phyloP scores from a whole-genome alignment of 768 basidiomycete species.

The Suillus alpinus region DNA sequence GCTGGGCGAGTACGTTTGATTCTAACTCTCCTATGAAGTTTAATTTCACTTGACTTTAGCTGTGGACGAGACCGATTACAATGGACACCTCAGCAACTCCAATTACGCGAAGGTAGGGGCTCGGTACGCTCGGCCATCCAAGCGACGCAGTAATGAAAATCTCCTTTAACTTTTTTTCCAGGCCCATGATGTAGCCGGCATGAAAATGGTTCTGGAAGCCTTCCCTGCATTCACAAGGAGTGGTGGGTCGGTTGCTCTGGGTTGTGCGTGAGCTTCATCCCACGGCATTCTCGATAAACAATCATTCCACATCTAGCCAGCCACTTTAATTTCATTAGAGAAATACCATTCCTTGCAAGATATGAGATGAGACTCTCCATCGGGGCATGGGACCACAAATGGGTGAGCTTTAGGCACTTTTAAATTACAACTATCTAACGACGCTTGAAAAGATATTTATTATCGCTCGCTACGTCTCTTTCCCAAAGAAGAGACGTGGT shows the following conservation, averaged over 20 bases:
- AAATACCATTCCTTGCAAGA: conserved; percentile 58
- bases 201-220: conserved; percentile 43
- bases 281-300: not conserved
- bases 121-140: not conserved
- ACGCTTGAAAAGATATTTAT: conserved; percentile 48
- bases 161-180: conserved; percentile 6
- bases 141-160: not conserved
- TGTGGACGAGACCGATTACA: conserved; percentile 71
- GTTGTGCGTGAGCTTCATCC: conserved; percentile 22
- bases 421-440: not conserved
- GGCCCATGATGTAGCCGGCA: conserved; percentile 47
- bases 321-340: conserved; percentile 65
- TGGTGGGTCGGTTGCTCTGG: conserved; percentile 62
- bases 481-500: conserved; percentile 28
- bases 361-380: conserved; percentile 62
- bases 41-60: conserved; percentile 32
- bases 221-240: conserved; percentile 58
- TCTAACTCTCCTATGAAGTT: conserved; percentile 2
- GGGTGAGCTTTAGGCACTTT: conserved; percentile 43
- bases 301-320: conserved; percentile 40
- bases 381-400: conserved; percentile 73
- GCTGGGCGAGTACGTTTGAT: conserved; percentile 48
- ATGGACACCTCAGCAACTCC: conserved; percentile 76
- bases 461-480: conserved; percentile 61
- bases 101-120: conserved; percentile 70